A percentile compares a stretch with the other conserved stretches of the same genome.
phyloP scores from a whole-genome alignment of 208 protist species.

The Angomonas deanei region DNA sequence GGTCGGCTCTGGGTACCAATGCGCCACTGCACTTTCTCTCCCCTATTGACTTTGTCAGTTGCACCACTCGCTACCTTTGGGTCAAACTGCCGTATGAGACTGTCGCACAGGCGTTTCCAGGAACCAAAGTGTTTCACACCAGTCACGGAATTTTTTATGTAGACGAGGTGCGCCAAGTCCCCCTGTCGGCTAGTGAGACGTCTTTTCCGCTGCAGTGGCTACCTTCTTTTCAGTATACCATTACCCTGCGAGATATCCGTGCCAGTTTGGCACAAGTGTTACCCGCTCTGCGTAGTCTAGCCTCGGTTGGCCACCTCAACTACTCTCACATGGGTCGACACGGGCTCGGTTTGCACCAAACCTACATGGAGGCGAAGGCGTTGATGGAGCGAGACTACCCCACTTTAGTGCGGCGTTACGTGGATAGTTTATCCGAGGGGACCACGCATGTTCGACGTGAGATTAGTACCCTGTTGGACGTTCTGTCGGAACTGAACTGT shows the following conservation, averaged over 20 bases:
- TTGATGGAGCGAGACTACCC: conserved; percentile 69
- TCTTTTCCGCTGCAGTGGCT: conserved; percentile 45
- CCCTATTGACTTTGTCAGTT: conserved; percentile 65
- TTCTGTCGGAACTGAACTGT: conserved; percentile 25
- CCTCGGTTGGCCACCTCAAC: conserved; percentile 54
- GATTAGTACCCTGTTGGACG: conserved; percentile 41
- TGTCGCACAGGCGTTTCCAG: not conserved
- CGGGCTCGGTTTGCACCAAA: conserved; percentile 38
- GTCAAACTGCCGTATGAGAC: conserved; percentile 13
- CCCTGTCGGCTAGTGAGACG: not conserved
- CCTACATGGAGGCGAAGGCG: conserved; percentile 51
- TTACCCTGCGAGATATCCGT: conserved; percentile 60
- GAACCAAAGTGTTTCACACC: not conserved
- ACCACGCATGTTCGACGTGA: conserved; percentile 54
- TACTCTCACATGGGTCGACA: conserved; percentile 75
- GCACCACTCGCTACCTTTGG: conserved; percentile 43
- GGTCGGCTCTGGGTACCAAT: conserved; percentile 9
- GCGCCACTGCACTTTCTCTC: conserved; percentile 59
- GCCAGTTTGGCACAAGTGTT: conserved; percentile 64
- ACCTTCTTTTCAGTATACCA: conserved; percentile 53
- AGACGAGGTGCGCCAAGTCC: not conserved
- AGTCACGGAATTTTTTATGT: conserved; percentile 7
- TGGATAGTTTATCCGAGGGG: conserved; percentile 50
- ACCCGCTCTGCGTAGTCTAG: conserved; percentile 39
- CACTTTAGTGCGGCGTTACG: conserved; percentile 46